Conservation (phyloP, 441 rosid species). For the Omphalea diandra region DNA sequence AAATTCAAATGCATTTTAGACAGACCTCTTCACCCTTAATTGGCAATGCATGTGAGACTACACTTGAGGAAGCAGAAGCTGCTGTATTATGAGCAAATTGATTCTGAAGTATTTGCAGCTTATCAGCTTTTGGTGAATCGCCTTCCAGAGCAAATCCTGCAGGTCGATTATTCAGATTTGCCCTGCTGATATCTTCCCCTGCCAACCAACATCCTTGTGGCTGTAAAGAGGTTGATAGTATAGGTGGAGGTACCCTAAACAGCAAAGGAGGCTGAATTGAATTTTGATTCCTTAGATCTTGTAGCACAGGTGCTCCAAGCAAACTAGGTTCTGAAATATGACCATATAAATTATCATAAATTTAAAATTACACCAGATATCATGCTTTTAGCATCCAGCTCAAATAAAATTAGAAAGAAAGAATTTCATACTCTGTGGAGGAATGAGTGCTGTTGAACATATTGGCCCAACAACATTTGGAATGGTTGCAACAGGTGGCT, state of each 20-base stretch:
- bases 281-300: slow-evolving; percentile 57
- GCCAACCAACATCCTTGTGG: slow-evolving; percentile 70
- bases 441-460: slow-evolving; percentile 36
- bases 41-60: slow-evolving; percentile 40
- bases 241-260: slow-evolving; percentile 47
- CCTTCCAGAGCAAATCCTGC: slow-evolving; percentile 33
- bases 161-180: slow-evolving; percentile 25
- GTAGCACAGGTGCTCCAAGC: slow-evolving; percentile 72
- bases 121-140: slow-evolving; percentile 44
- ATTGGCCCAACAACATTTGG: slow-evolving; percentile 42
- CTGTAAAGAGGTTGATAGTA: slow-evolving; percentile 37
- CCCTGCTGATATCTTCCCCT: slow-evolving; percentile 43
- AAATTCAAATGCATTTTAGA: slow-evolving; percentile 18
- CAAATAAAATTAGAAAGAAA: background rate
- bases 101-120: slow-evolving; percentile 37
- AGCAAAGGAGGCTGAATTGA: slow-evolving; percentile 60
- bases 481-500: slow-evolving; percentile 39
- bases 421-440: slow-evolving; percentile 57
- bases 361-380: background rate
- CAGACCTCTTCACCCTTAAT: slow-evolving; percentile 63
- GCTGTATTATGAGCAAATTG: slow-evolving; percentile 37
- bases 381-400: slow-evolving; percentile 14
- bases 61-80: slow-evolving; percentile 38
- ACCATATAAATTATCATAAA: slow-evolving; percentile 20
- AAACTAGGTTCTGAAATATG: slow-evolving; percentile 62